These are phyloP conservation scores for Xerocomus amazonicus DNA, from an alignment of 1,284 basidiomycete species.

Conservation along the genomic window DNA sequence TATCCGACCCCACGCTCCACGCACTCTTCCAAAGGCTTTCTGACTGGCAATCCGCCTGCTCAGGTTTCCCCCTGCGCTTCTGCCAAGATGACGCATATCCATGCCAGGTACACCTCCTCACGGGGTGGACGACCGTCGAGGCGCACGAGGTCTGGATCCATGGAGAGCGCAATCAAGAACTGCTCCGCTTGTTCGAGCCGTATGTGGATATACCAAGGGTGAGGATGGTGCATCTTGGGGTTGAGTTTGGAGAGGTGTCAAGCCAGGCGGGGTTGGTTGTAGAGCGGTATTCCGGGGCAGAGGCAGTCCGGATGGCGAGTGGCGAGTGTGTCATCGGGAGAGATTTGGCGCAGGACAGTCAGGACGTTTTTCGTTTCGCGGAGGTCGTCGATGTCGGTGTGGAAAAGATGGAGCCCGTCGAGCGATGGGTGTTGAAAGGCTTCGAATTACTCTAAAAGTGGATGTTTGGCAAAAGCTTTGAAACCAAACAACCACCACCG, in stretches of 20 bases:
- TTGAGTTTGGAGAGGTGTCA: background rate
- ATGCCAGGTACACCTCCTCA: background rate
- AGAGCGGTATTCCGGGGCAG: background rate
- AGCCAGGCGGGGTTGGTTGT: background rate
- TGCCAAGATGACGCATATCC: background rate
- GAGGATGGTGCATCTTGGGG: background rate
- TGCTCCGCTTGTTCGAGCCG: background rate
- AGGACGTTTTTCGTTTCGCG: background rate
- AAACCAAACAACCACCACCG: slow-evolving; percentile 25
- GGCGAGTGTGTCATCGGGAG: background rate
- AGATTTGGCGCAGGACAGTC: background rate
- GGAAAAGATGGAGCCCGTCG: background rate
- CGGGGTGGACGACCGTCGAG: background rate
- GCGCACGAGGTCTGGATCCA: background rate
- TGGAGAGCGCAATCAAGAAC: background rate
- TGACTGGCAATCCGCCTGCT: background rate
- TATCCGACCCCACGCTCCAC: background rate
- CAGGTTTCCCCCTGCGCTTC: background rate
- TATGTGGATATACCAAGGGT: background rate
- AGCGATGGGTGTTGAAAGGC: background rate
- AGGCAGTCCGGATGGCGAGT: background rate
- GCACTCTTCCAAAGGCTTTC: background rate
- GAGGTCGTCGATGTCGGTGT: no score
- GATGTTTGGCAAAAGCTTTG: slow-evolving; percentile 29
- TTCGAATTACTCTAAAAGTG: background rate